Base-by-base conservation (phyloP, 768 basidiomycete genomes). In the Boletales sp. region DNA sequence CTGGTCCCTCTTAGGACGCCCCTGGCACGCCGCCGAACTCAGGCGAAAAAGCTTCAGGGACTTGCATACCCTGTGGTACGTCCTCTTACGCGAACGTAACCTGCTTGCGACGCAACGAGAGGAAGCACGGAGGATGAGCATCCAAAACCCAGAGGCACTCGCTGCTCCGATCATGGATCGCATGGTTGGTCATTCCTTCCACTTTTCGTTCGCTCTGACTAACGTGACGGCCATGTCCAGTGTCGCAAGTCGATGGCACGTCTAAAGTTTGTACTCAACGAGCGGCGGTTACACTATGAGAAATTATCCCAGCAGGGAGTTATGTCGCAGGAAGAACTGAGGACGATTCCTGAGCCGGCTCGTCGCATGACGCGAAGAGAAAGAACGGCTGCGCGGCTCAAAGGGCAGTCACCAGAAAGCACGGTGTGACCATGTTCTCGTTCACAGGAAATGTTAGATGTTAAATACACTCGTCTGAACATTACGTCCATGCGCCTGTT, bases 201-300 rank as follows among this genome's bases (percentile, higher is more conserved):
- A 8, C 14, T 1, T 27, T 11, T 14, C 8, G 11, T 35, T 55
- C 51, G 9, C 15, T 10, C 40, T 35, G 8, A 32, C 36, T 57
- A 27, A 61, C 40, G 52, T 21, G 45, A 41, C 5, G 4, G 46
- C 47, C 29, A n/a, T 13, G 17, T 43, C 10, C 55, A 97, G 93
- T 86, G 84, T 69, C 87, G 89, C 18, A 95, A 94, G 74, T 86
- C 90, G 17, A 95, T 97, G 93, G 92, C 90, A n/a, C 84, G 91
- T 17, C 92, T 98, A 68, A 98, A 98, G 68, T 83, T 80, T 51
- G 84, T 97, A 18, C 74, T 97, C 43, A 92, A 92, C 62, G 94
- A 98, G 64, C 85, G 97, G 32, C 79, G 94, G 40, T 66, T 91
- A 19, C 91, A 90, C 9, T 88, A 92, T 53, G 81, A 89, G 32